Conservation (phyloP, 2,329 filamentous ascomycete genomes). For the Monosporascus sp. region DNA sequence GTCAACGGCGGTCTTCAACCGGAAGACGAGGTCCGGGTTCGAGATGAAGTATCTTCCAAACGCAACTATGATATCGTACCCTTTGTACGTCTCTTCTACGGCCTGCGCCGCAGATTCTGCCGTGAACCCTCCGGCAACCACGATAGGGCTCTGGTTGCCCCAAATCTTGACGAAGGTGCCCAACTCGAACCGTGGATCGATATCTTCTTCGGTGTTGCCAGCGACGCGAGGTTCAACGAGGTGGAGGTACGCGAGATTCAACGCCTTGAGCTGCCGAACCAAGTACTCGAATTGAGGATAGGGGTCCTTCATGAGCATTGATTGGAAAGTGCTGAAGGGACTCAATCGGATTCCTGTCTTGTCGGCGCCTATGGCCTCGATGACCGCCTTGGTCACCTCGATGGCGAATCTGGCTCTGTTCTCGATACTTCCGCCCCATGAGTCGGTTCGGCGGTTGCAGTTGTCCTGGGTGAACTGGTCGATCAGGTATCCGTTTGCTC, state of each 20-base stretch:
- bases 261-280: slow-evolving; percentile 40
- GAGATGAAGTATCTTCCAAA: slow-evolving; percentile 45
- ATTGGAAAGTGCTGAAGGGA: slow-evolving; percentile 51
- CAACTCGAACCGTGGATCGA: slow-evolving; percentile 29
- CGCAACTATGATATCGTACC: slow-evolving; percentile 38
- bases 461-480: slow-evolving; percentile 53
- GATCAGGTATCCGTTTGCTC: slow-evolving; percentile 45
- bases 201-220: slow-evolving; percentile 33
- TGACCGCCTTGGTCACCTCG: slow-evolving; percentile 48
- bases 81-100: slow-evolving; percentile 34
- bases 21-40: slow-evolving; percentile 42
- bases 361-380: slow-evolving; percentile 45
- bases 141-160: slow-evolving; percentile 36
- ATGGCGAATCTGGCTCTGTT: slow-evolving; percentile 48
- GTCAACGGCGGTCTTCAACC: slow-evolving; percentile 36
- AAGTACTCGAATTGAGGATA: slow-evolving; percentile 52
- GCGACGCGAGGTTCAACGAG: slow-evolving; percentile 49
- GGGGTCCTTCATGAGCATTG: slow-evolving; percentile 53
- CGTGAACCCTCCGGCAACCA: slow-evolving; percentile 41
- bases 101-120: slow-evolving; percentile 30
- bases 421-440: slow-evolving; percentile 51
- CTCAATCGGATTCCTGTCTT: slow-evolving; percentile 45
- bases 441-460: slow-evolving; percentile 50
- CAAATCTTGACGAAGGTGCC: slow-evolving; percentile 41
- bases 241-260: slow-evolving; percentile 53